phyloP scores from a whole-genome alignment of 2,329 filamentous ascomycete species.

The Cadophora luteo-olivacea region DNA sequence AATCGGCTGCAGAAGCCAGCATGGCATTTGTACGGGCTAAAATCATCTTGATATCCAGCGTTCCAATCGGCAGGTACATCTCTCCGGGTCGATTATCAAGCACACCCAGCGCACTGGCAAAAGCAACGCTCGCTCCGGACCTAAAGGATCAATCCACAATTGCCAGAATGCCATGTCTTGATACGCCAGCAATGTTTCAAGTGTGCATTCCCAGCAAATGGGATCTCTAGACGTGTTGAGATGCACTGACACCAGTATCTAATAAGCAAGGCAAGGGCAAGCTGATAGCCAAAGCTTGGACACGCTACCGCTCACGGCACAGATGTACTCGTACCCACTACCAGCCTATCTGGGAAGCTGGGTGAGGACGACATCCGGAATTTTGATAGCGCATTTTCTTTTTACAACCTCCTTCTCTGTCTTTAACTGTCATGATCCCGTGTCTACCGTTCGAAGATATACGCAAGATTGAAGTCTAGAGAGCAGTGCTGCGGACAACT shows the following conservation, averaged over 20 bases:
- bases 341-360: constrained; percentile 12
- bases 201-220: constrained; percentile 12
- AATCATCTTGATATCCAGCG: neutral
- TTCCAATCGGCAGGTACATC: neutral
- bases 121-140: neutral
- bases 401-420: neutral
- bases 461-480: constrained; percentile 4
- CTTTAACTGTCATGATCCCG: neutral
- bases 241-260: neutral
- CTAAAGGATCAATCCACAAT: neutral
- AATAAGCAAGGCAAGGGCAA: neutral
- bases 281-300: constrained; percentile 1
- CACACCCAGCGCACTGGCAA: constrained; percentile 1
- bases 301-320: constrained; percentile 6
- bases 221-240: constrained; percentile 12
- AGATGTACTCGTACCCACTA: constrained; percentile 6
- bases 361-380: neutral
- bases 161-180: constrained; percentile 1
- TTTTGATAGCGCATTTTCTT: constrained; percentile 8
- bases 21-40: neutral
- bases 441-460: neutral
- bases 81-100: constrained; percentile 15
- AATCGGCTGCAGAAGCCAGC: neutral
- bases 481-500: neutral
- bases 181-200: constrained; percentile 27